These are phyloP conservation scores for Scytalidium sp. DNA, from an alignment of 2,329 filamentous ascomycete species.

Conservation along the genomic window DNA sequence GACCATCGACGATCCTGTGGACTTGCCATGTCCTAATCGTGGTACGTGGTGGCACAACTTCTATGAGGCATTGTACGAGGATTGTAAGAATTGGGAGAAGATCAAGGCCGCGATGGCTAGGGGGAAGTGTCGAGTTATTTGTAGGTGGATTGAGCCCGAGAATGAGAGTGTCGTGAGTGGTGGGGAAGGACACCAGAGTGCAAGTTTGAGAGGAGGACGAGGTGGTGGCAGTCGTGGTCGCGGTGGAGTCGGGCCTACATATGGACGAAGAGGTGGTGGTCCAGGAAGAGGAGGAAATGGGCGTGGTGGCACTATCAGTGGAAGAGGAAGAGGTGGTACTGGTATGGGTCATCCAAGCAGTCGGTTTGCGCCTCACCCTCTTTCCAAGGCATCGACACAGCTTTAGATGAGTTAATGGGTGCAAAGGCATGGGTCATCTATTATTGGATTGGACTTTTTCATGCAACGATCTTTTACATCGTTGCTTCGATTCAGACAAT, in stretches of 20 bases:
- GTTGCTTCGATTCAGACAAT: too few species aligned
- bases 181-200: background rate
- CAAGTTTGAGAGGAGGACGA: background rate
- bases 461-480: too few species aligned
- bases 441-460: too few species aligned
- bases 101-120: slow-evolving; percentile 17
- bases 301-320: background rate
- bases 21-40: background rate
- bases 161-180: background rate
- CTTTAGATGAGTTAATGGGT: background rate
- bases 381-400: background rate
- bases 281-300: too few species aligned
- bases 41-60: slow-evolving; percentile 18
- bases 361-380: too few species aligned
- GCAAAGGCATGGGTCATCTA: too few species aligned
- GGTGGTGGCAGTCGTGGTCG: background rate
- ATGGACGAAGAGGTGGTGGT: too few species aligned
- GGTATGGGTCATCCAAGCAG: background rate
- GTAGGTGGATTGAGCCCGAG: slow-evolving; percentile 12
- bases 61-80: slow-evolving; percentile 8
- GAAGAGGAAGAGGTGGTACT: background rate
- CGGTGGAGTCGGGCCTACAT: too few species aligned
- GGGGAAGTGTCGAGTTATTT: slow-evolving; percentile 19
- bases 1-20: background rate
- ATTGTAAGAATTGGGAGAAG: slow-evolving; percentile 14